Evolutionary conservation across 306 rosid species (phyloP).

Genomic region (Quercus aquifolioides): DNA sequence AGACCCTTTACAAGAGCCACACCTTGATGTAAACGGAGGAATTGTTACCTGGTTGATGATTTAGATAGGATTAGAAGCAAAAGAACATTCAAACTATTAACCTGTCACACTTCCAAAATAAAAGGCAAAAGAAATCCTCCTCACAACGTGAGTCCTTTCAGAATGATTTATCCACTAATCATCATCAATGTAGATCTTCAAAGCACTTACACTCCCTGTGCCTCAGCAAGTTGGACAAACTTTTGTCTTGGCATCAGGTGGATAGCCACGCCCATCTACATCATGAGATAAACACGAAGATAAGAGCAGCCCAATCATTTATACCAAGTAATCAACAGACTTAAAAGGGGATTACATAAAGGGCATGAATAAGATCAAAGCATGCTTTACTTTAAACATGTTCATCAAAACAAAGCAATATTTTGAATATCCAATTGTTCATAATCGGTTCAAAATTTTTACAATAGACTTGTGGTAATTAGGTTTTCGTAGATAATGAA

Average conservation of each 20-base stretch:
- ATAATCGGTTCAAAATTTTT: neutral
- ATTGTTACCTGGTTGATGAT: slow-evolving; percentile 67
- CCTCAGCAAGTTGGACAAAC: slow-evolving; percentile 93
- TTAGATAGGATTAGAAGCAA: slow-evolving; percentile 21
- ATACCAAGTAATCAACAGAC: neutral
- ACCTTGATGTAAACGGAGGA: slow-evolving; percentile 89
- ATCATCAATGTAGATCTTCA: slow-evolving; percentile 24
- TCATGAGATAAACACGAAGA: slow-evolving; percentile 16
- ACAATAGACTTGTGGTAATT: neutral
- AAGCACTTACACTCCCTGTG: slow-evolving; percentile 84
- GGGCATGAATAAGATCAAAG: slow-evolving; percentile 15
- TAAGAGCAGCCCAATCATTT: neutral
- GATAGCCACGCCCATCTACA: slow-evolving; percentile 79
- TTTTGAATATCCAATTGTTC: neutral
- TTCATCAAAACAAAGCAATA: neutral
- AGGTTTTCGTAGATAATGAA: neutral
- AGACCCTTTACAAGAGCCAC: slow-evolving; percentile 81
- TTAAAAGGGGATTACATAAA: slow-evolving; percentile 15
- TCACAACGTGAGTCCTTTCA: slow-evolving; percentile 16
- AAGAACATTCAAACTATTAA: slow-evolving; percentile 5
- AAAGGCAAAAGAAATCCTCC: slow-evolving; percentile 6
- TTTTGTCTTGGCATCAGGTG: slow-evolving; percentile 58
- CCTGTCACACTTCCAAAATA: neutral
- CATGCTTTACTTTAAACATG: slow-evolving; percentile 15
- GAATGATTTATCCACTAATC: slow-evolving; percentile 19